Base-by-base conservation (phyloP, 129 eudicot genomes). In the Centrapalus pauciflorus region DNA sequence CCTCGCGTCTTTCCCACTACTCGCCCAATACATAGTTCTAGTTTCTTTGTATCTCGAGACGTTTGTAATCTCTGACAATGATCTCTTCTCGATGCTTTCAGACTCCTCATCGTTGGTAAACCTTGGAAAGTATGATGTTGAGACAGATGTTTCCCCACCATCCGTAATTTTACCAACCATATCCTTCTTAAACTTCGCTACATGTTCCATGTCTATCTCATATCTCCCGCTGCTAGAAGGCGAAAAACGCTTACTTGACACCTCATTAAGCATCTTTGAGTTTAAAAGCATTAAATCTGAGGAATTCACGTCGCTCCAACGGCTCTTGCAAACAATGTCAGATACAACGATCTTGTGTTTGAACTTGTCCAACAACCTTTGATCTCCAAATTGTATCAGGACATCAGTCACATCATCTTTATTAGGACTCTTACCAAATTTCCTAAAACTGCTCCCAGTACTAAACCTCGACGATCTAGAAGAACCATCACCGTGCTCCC, bases 261-360 rank as follows among this genome's bases (percentile, higher is more conserved):
- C 63, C 12, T 56, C 81, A 59, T 59, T 78, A 67, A 81, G 77
- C 90, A 81, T 84, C 72, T 84, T 82, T 0, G 86, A 78, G 58
- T 75, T 84, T 76, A 84, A 45, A 27, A 77, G 67, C 80, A 84
- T 55, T 5, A 84, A 23, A 38, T 84, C 90, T 0, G 86, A 81
- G 12, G 87, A 66, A 37, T 78, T 84, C 25, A 81, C 84, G 46
- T 84, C 84, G 16, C 90, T 84, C 90, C 90, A 84, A 7, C 90
- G 71, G 24, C 84, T 78, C 70, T 78, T 84, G 61, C 63, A 51
- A 58, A 84, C 78, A 12, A 81, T 77, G 41, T 78, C 86, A 5
- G 90, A 78, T 7, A 78, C 80, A 19, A 84, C 59, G 21, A 84
- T 84, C 77, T 64, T 78, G 67, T 84, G 90, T 71, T 76, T 84